A percentile compares a stretch with the other conserved stretches of the same genome.
phyloP scores from a whole-genome alignment of 2,329 filamentous ascomycete genomes.

The Clarireedia paspali region DNA sequence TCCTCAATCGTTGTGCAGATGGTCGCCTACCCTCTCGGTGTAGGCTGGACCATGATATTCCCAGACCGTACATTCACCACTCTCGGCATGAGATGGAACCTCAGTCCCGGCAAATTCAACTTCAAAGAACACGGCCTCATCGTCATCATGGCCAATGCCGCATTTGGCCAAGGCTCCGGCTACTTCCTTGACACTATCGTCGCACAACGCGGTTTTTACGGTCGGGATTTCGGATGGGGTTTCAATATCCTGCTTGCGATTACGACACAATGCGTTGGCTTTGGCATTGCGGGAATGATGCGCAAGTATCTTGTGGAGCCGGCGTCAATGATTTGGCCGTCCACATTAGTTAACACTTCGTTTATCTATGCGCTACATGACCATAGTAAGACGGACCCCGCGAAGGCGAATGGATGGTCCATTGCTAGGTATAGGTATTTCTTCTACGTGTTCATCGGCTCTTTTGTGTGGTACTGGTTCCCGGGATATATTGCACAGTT shows the following conservation, averaged over 20 bases:
- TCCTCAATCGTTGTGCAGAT: slow-evolving; percentile 24
- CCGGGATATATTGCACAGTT: slow-evolving; percentile 58
- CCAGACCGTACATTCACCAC: slow-evolving; percentile 22
- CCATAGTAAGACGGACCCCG: slow-evolving; percentile 43
- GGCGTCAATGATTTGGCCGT: slow-evolving; percentile 60
- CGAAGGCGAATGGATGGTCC: slow-evolving; percentile 34
- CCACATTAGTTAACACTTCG: slow-evolving; percentile 8
- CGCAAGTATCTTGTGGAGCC: slow-evolving; percentile 51
- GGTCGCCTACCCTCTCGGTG: slow-evolving; percentile 40
- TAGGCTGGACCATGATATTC: slow-evolving; percentile 31
- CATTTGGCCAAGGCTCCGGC: slow-evolving; percentile 31
- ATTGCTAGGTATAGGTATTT: slow-evolving; percentile 36
- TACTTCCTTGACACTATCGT: slow-evolving; percentile 70
- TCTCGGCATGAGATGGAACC: slow-evolving; percentile 30
- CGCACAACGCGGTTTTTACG: slow-evolving; percentile 64
- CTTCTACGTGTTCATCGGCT: slow-evolving; percentile 33
- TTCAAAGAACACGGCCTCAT: slow-evolving; percentile 64
- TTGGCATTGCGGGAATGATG: slow-evolving; percentile 52
- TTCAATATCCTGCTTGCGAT: slow-evolving; percentile 53
- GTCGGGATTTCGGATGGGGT: slow-evolving; percentile 56
- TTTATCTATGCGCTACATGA: slow-evolving; percentile 48
- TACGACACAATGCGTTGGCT: slow-evolving; percentile 54
- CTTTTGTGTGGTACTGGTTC: slow-evolving; percentile 47
- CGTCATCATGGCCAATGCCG: slow-evolving; percentile 46
- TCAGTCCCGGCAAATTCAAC: slow-evolving; percentile 61